A percentile compares a stretch with the other conserved stretches of the same genome.
Conservation (phyloP, 495 filamentous ascomycete genomes). For the Hamigera avellanea region DNA sequence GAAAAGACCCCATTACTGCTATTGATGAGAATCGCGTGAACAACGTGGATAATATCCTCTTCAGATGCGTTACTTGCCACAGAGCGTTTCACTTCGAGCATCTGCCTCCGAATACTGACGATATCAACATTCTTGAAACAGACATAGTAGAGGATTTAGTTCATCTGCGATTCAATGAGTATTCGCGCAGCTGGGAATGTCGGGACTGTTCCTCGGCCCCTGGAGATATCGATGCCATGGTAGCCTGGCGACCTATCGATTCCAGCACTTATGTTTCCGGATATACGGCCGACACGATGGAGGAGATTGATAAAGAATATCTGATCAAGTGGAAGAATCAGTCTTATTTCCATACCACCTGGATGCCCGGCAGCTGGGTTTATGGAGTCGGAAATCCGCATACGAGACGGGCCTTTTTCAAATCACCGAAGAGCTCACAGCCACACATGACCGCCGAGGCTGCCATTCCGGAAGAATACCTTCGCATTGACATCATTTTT, state of each 20-base stretch:
- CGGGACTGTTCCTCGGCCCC: constrained; percentile 51
- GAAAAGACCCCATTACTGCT: constrained; percentile 59
- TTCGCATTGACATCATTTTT: constrained; percentile 81
- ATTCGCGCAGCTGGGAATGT: constrained; percentile 60
- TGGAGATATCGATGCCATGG: constrained; percentile 54
- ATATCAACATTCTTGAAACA: constrained; percentile 1
- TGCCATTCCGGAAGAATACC: constrained; percentile 72
- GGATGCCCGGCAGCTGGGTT: constrained; percentile 86
- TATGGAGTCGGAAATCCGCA: constrained; percentile 52
- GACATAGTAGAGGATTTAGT: constrained; percentile 17
- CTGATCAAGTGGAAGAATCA: constrained; percentile 74
- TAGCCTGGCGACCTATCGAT: constrained; percentile 75
- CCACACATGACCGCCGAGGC: constrained; percentile 64
- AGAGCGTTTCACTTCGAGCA: constrained; percentile 78
- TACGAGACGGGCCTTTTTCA: constrained; percentile 68
- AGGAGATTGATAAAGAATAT: constrained; percentile 74
- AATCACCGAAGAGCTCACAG: constrained; percentile 46
- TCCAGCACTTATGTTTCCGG: constrained; percentile 28
- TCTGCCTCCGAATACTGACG: constrained; percentile 37
- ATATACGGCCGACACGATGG: constrained; percentile 38
- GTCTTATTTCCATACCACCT: constrained; percentile 68
- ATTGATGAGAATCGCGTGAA: constrained; percentile 57
- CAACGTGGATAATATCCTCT: constrained; percentile 62
- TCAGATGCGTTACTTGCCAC: constrained; percentile 67
- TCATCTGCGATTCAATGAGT: constrained; percentile 45